A percentile compares a stretch with the other conserved stretches of the same genome.
These are phyloP conservation scores for Porphyrellus sp. DNA, from an alignment of 1,284 basidiomycete genomes.

Conservation along the genomic window DNA sequence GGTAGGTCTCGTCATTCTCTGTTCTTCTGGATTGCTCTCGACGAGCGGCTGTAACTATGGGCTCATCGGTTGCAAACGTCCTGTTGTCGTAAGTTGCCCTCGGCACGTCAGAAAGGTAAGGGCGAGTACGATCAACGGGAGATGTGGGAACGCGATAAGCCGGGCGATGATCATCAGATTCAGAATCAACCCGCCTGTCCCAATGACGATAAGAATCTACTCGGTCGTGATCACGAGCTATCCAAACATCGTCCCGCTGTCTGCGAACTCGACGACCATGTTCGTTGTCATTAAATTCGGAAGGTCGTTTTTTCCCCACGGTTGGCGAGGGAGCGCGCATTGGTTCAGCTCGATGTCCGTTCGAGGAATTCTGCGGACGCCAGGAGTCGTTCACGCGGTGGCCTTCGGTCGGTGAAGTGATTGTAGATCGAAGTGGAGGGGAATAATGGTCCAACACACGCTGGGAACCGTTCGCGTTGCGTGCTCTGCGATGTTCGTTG, in stretches of 20 bases:
- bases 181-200: slow-evolving; percentile 16
- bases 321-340: slow-evolving; percentile 18
- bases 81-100: slow-evolving; percentile 12
- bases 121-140: slow-evolving; percentile 6
- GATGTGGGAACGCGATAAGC: slow-evolving; percentile 7
- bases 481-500: slow-evolving; percentile 12
- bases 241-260: slow-evolving; percentile 23
- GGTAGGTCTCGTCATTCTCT: slow-evolving; percentile 15
- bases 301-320: slow-evolving; percentile 23
- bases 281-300: slow-evolving; percentile 23
- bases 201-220: slow-evolving; percentile 10
- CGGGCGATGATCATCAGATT: slow-evolving; percentile 18
- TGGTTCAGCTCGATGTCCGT: slow-evolving; percentile 16
- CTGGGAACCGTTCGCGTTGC: slow-evolving; percentile 1
- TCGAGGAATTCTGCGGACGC: slow-evolving; percentile 7
- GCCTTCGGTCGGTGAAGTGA: slow-evolving; percentile 6
- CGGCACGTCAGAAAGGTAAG: slow-evolving; percentile 11
- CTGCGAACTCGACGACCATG: slow-evolving; percentile 23
- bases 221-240: slow-evolving; percentile 9
- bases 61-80: not conserved
- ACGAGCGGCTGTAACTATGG: not conserved
- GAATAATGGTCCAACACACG: slow-evolving; percentile 12
- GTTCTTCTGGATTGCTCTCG: slow-evolving; percentile 15
- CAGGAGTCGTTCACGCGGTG: slow-evolving; percentile 2
- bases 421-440: slow-evolving; percentile 11